These are phyloP conservation scores for Amanita phalloides DNA, from an alignment of 768 basidiomycete genomes.

Conservation along the genomic window DNA sequence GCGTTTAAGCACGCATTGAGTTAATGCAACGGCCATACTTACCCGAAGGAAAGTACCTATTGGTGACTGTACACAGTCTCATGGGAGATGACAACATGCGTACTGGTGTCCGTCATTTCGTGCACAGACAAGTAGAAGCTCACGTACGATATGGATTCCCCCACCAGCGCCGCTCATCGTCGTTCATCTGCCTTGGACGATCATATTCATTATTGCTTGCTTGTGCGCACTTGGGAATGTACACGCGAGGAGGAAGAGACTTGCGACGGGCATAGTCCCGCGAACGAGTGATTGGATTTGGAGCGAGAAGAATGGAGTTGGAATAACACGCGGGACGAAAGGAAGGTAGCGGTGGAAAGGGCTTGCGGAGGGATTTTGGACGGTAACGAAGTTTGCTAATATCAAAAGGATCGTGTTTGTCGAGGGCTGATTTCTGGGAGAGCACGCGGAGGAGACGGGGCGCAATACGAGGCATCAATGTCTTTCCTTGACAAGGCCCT, in stretches of 20 bases:
- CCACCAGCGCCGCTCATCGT: slow-evolving; percentile 55
- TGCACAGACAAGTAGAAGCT: slow-evolving; percentile 8
- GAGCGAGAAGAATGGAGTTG: slow-evolving; percentile 53
- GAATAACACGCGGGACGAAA: slow-evolving; percentile 33
- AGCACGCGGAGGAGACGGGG: slow-evolving; percentile 48
- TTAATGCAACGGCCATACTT: slow-evolving; percentile 7
- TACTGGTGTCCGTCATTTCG: slow-evolving; percentile 7
- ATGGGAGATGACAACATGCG: slow-evolving; percentile 57
- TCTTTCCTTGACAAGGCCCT: not conserved
- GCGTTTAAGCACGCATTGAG: not conserved
- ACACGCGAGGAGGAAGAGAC: slow-evolving; percentile 37
- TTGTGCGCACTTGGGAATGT: slow-evolving; percentile 18
- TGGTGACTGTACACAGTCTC: slow-evolving; percentile 42
- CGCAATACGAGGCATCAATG: slow-evolving; percentile 51
- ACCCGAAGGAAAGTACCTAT: slow-evolving; percentile 49
- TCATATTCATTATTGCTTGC: slow-evolving; percentile 18
- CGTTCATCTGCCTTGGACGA: slow-evolving; percentile 45
- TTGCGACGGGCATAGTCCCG: slow-evolving; percentile 46
- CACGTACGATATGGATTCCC: slow-evolving; percentile 66
- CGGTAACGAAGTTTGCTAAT: slow-evolving; percentile 5
- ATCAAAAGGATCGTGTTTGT: slow-evolving; percentile 16
- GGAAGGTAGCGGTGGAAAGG: slow-evolving; percentile 25
- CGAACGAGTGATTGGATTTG: slow-evolving; percentile 45
- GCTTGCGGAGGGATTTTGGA: slow-evolving; percentile 22
- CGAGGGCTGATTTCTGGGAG: slow-evolving; percentile 14